Conservation (phyloP, 1,284 basidiomycete genomes). For the Cutaneotrichosporon sp. region DNA sequence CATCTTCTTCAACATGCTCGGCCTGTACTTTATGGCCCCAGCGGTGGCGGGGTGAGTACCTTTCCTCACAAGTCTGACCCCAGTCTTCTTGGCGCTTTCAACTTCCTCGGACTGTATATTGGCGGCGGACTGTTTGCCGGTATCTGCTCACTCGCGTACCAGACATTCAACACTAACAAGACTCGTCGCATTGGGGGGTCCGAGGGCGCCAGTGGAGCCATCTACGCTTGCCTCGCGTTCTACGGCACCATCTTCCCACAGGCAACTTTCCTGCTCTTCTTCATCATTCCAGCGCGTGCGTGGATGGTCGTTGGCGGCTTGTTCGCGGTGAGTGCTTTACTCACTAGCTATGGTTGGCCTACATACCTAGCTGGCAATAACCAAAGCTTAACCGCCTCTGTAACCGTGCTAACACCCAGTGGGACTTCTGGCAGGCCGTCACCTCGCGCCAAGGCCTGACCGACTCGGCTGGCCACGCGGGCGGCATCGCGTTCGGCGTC, state of each 20-base stretch:
- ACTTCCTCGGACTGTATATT: constrained; percentile 74
- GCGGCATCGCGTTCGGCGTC: constrained; percentile 69
- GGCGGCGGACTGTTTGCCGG: constrained; percentile 66
- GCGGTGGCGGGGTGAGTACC: constrained; percentile 59
- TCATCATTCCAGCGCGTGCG: constrained; percentile 77
- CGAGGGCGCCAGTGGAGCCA: constrained; percentile 61
- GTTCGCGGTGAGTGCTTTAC: constrained; percentile 56
- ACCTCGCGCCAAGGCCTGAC: constrained; percentile 35
- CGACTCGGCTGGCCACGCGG: constrained; percentile 76
- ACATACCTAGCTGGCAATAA: neutral
- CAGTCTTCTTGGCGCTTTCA: constrained; percentile 64
- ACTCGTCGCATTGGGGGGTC: constrained; percentile 1
- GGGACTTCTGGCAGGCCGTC: constrained; percentile 34
- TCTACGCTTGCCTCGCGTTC: constrained; percentile 58
- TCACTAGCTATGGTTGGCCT: too few species aligned
- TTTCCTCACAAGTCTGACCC: constrained; percentile 3
- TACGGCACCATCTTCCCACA: constrained; percentile 70
- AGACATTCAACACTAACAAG: constrained; percentile 37
- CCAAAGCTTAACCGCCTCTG: neutral
- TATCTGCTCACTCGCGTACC: constrained; percentile 63
- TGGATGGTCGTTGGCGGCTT: constrained; percentile 74
- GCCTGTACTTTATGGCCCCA: constrained; percentile 75
- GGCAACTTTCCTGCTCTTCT: constrained; percentile 73
- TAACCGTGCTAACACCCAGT: constrained; percentile 23
- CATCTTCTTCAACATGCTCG: constrained; percentile 73